phyloP scores from a whole-genome alignment of 148 eudicot species.

The Fagopyrum homotropicum region DNA sequence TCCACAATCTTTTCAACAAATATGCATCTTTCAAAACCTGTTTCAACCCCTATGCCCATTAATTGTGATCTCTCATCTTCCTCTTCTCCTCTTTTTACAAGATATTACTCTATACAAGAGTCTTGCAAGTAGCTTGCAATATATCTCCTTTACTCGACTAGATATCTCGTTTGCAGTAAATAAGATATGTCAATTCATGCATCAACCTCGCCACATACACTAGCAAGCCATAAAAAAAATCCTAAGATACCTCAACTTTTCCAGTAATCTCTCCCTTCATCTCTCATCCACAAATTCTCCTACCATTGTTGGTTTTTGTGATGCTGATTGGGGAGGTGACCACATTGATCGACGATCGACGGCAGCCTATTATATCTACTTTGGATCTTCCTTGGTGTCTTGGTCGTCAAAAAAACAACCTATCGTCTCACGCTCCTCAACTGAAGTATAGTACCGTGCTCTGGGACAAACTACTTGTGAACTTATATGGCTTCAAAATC shows the following conservation, averaged over 20 bases:
- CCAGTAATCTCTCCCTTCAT: not conserved
- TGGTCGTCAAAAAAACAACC: slow-evolving; percentile 10
- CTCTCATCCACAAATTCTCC: not conserved
- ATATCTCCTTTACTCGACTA: too few relatives aligned
- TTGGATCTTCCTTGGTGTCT: not conserved
- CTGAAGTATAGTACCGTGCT: slow-evolving; percentile 2
- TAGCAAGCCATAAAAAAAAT: not conserved
- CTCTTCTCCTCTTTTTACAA: not conserved
- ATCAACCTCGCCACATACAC: not conserved
- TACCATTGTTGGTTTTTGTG: not conserved
- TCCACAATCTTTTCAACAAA: not conserved
- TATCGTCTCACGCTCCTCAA: not conserved
- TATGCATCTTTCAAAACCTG: not conserved
- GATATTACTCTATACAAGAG: not conserved
- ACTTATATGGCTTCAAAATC: not conserved
- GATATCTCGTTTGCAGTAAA: too few relatives aligned
- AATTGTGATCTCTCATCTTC: too few relatives aligned
- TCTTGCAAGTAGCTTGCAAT: not conserved
- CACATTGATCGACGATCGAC: not conserved
- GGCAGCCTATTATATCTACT: not conserved
- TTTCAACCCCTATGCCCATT: not conserved
- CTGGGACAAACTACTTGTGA: not conserved
- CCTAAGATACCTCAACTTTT: not conserved
- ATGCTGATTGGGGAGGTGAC: slow-evolving; percentile 13
- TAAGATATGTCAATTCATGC: too few relatives aligned